phyloP scores from a whole-genome alignment of 306 rosid species.

The Acacia melanoxylon region DNA sequence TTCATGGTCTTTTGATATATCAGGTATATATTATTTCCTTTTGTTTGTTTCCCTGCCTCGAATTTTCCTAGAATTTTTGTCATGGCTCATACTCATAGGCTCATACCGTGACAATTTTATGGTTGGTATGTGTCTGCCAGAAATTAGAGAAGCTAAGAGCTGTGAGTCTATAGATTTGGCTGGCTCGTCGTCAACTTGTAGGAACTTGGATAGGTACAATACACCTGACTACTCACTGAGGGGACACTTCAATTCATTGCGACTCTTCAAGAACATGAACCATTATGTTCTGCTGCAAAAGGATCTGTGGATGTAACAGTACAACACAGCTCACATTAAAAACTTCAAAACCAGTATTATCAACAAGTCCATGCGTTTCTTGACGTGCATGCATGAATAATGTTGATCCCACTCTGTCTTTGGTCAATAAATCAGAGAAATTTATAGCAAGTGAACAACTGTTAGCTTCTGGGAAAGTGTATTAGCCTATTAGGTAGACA shows the following conservation, averaged over 20 bases:
- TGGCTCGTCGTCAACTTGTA: constrained; percentile 39
- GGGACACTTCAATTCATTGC: constrained; percentile 19
- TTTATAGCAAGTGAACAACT: background rate
- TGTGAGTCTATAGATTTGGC: constrained; percentile 17
- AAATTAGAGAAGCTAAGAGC: constrained; percentile 20
- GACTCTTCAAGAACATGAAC: constrained; percentile 40
- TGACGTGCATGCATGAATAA: background rate
- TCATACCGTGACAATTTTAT: background rate
- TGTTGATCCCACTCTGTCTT: background rate
- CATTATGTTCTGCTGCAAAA: constrained; percentile 19
- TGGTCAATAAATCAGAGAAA: background rate
- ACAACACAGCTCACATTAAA: background rate
- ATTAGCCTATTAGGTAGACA: background rate
- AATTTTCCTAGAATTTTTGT: background rate
- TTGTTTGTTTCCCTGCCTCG: constrained; percentile 3
- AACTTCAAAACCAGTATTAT: background rate
- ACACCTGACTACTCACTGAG: constrained; percentile 20
- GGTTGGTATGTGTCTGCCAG: background rate
- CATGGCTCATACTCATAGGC: background rate
- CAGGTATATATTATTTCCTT: background rate
- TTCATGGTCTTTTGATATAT: background rate
- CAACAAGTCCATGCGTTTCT: background rate
- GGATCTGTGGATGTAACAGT: background rate
- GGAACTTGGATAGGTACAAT: constrained; percentile 29
- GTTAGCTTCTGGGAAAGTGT: background rate